Percentiles rank a stretch among this genome's conserved stretches.
Conservation (phyloP, 805 yeast genomes). For the Monosporozyma aerobia region DNA sequence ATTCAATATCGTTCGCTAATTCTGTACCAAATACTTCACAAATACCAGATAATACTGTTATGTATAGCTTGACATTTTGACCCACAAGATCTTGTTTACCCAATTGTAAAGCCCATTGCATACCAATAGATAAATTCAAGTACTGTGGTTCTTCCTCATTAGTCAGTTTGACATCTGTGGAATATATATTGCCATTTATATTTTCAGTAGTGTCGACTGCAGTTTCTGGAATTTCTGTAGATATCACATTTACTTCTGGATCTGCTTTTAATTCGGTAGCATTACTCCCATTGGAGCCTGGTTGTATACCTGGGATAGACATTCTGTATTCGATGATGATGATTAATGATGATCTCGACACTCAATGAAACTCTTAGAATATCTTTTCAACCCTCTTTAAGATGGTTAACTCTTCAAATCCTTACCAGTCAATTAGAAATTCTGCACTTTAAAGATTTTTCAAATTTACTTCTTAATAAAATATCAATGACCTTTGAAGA, state of each 20-base stretch:
- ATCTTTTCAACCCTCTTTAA: neutral
- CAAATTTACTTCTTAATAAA: neutral
- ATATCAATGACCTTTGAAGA: neutral
- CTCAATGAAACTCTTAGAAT: neutral
- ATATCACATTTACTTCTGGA: neutral
- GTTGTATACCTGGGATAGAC: neutral
- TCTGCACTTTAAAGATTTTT: neutral
- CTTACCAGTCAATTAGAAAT: neutral
- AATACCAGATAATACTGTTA: conserved; percentile 46
- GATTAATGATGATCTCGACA: too few species aligned
- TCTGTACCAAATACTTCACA: conserved; percentile 94
- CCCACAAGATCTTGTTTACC: conserved; percentile 29
- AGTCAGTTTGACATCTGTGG: neutral
- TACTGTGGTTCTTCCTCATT: conserved; percentile 8
- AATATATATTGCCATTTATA: neutral
- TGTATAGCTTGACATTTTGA: conserved; percentile 18
- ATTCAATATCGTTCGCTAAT: conserved; percentile 61
- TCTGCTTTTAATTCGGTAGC: conserved; percentile 8
- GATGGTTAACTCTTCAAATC: neutral
- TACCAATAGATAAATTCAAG: conserved; percentile 15
- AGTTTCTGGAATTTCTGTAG: neutral
- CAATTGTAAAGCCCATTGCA: conserved; percentile 28
- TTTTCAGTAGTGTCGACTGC: neutral
- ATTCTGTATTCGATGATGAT: neutral
- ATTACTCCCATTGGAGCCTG: neutral